Evolutionary conservation across 202 grass and related monocot genomes (phyloP).

Genomic region (Tripidium arundinaceum): DNA sequence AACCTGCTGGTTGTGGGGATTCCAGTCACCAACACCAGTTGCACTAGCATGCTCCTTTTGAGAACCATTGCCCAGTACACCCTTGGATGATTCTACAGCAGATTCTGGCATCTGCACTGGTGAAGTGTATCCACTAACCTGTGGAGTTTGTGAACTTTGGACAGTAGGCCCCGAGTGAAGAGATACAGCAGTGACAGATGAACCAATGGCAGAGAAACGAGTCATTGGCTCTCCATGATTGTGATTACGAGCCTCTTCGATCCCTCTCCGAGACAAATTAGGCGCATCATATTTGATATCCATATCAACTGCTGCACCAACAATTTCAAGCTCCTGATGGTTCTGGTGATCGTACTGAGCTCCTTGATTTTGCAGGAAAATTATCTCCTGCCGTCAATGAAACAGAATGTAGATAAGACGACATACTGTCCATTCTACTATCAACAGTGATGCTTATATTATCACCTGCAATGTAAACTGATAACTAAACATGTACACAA

Average conservation of each 20-base stretch:
- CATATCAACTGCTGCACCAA: conserved; percentile 26
- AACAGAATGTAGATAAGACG: conserved; percentile 73
- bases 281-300: conserved; percentile 45
- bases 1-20: conserved; percentile 34
- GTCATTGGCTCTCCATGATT: conserved; percentile 55
- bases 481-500: conserved; percentile 33
- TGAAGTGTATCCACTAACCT: too few relatives aligned
- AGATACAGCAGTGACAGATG: conserved; percentile 61
- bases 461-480: conserved; percentile 52
- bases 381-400: conserved; percentile 62
- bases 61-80: conserved; percentile 28
- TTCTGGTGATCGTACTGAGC: conserved; percentile 29
- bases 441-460: conserved; percentile 46
- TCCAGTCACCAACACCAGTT: conserved; percentile 40
- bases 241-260: conserved; percentile 39
- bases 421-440: conserved; percentile 66
- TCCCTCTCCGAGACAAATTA: conserved; percentile 28
- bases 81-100: conserved; percentile 41
- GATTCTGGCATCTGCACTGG: conserved; percentile 46
- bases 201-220: conserved; percentile 59
- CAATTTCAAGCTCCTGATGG: conserved; percentile 38
- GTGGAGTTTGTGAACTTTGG: too few relatives aligned
- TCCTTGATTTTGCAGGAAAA: conserved; percentile 35
- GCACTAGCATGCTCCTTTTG: conserved; percentile 25
- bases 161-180: conserved; percentile 43